A percentile compares a stretch with the other conserved stretches of the same genome.
Evolutionary conservation across 2,329 filamentous ascomycete genomes (phyloP).

Genomic region (Pseudogymnoascus sp.): DNA sequence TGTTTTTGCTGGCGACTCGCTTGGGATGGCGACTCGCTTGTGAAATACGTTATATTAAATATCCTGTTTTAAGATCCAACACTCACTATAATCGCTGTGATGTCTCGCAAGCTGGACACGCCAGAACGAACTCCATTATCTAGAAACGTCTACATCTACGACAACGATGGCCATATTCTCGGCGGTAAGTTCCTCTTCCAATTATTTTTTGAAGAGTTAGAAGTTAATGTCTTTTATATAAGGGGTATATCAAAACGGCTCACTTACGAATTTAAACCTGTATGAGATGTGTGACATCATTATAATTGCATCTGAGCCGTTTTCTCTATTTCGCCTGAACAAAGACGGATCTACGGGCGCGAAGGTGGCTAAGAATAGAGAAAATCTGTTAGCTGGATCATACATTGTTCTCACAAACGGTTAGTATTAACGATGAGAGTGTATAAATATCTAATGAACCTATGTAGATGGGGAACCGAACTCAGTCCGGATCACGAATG

Average conservation of each 20-base stretch:
- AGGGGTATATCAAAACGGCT: background rate
- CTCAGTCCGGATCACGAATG: background rate
- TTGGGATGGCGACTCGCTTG: no score
- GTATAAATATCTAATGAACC: background rate
- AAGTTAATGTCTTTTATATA: background rate
- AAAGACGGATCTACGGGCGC: background rate
- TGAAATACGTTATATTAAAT: background rate
- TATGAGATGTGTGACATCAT: background rate
- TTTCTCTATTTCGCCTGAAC: background rate
- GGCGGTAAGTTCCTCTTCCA: background rate
- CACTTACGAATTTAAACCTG: background rate
- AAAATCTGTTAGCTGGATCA: background rate
- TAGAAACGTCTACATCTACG: background rate
- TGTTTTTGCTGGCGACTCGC: no score
- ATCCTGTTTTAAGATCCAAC: background rate
- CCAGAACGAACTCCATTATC: background rate
- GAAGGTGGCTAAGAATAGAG: background rate
- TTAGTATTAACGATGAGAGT: background rate
- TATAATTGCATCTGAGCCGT: background rate
- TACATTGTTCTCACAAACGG: background rate
- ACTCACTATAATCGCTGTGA: background rate
- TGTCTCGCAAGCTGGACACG: background rate
- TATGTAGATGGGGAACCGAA: background rate
- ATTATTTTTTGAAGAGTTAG: background rate
- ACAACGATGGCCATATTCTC: background rate